Base-by-base conservation (phyloP, 164 flowering plant species). In the Nymphaea thermarum region DNA sequence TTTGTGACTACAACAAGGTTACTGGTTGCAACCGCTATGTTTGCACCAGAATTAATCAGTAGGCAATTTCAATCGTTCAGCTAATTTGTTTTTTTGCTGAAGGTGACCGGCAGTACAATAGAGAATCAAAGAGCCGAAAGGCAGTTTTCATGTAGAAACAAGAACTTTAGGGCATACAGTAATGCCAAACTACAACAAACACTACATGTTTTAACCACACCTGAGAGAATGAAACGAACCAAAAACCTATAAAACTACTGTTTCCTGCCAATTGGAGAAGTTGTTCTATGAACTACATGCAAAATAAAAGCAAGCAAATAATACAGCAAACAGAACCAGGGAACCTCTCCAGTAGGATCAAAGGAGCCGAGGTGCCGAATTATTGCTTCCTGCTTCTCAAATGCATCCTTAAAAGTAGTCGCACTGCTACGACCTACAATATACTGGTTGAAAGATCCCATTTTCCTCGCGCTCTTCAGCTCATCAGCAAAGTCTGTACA, bases 321-420 rank as follows among this genome's bases (percentile, higher is more conserved):
- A 61, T 59, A 64, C 43, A 36, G 4, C 42, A 36, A 25, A 70
- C 70, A 42, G 8, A 36, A 5, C 42, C 16, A 18, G 70, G 67
- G 43, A 10, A 92, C 98, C 84, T 91, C 92, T 75, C 99, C 99
- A 47, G 85, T 79, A 42, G 86, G 75, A 85, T 91, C 97, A 62
- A 81, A 74, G 53, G 77, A 80, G n/a, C 87, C 94, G 14, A 91
- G 91, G 78, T 70, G 82, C 41, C 96, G 85, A 75, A 91, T 73
- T 60, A 94, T 85, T 0, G 86, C 86, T 77, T 94, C 96, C 67
- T 87, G 91, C 80, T 91, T 94, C 83, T 80, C 90, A n/a, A 91
- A 91, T 66, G 96, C 86, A 68, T 85, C 95, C 0, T 86, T 69
- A 66, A 88, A 86, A 14, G 93, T 90, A 0, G 92, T 92, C 60